Evolutionary conservation across 2,329 filamentous ascomycete species (phyloP), one percentile per base, ranked within the genome.

Genomic region (Hortaea sp.): DNA sequence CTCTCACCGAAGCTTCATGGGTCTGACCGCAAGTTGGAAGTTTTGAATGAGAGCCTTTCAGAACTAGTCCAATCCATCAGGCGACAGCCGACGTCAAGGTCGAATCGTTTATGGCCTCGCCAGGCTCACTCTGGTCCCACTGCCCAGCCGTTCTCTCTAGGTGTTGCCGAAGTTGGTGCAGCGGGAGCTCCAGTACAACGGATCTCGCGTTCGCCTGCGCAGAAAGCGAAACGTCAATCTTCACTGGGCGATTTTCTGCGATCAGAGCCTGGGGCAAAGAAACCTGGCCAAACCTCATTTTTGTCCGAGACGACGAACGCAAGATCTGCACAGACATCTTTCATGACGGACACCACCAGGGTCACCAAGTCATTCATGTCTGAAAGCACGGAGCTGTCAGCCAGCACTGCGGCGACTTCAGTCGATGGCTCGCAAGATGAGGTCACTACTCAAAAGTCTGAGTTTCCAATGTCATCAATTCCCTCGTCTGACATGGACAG

Each of bases 331-430:
- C 9, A 35, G 9, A 35, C 32, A 9, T 35, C 32, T 12, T 35
- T 35, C 32, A 35, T 35, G 32, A 10, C 32, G 9, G n/a, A 35
- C 32, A 35, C 32, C 2, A 35, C 32, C 32, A 35, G 32, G 9
- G 9, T 6, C 32, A 39, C 7, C 13, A 46, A 9, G 9, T 47
- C 45, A 10, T 47, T 47, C 41, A 43, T 39, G 34, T 43, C 45
- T 28, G 35, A 47, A 27, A 30, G 13, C 9, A 39, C 41, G 12
- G 29, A 40, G 27, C 37, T 39, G 10, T 39, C 37, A 13, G 10
- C 11, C 13, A 43, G 30, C 7, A 44, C 35, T n/a, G 45, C 37
- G 13, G 10, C 43, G 5, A 39, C 43, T n/a, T 45, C 43, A 13
- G 35, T 31, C 5, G 7, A 39, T n/a, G 7, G 38, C 9, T 9